Base-by-base conservation (phyloP, 352 stramenopile species). In the Pythium oligandrum region DNA sequence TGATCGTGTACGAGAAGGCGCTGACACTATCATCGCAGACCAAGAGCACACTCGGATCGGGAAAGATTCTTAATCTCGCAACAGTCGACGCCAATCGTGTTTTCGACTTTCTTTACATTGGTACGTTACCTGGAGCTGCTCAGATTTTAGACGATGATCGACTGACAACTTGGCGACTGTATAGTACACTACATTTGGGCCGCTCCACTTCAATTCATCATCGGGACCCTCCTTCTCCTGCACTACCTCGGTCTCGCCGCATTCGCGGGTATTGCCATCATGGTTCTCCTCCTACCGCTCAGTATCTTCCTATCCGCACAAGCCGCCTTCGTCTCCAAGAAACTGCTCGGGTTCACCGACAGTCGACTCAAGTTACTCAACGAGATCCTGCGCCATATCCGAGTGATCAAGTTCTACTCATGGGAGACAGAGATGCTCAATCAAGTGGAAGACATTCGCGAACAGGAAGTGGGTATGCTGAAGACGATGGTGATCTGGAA, bases 21-120 rank as follows among this genome's bases (percentile, higher is more conserved):
- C 52, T 90, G 17, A 61, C 55, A 30, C 51, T 90, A 17, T 88
- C 77, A 30, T 75, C 68, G 31, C 72, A 86, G 57, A 69, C 66
- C 39, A 87, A 83, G 52, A 86, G 71, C 57, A 47, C 55, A 1
- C 40, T 84, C 7, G 73, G 74, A 26, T 73, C 83, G 0, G 90
- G 91, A 4, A 73, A 93, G 55, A 97, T 98, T 48, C 74, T 95
- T 1, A 98, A 97, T 56, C 75, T 98, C n/a, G 93, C 97, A 56
- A 96, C 86, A 17, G 92, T 96, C 56, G 96, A 99, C 66, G 73
- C 88, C 0, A 85, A 96, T 55, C 77, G 86, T 7, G 72, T 99
- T 39, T 87, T 97, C 44, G 86, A 98, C 52, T 56, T 88, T 4
- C 78, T 86, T 40, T 83, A 83, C 64, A 51, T 53, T 37, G 55